These are phyloP conservation scores for Globisporangium ultimum DNA, from an alignment of 352 stramenopile genomes.

Conservation along the genomic window DNA sequence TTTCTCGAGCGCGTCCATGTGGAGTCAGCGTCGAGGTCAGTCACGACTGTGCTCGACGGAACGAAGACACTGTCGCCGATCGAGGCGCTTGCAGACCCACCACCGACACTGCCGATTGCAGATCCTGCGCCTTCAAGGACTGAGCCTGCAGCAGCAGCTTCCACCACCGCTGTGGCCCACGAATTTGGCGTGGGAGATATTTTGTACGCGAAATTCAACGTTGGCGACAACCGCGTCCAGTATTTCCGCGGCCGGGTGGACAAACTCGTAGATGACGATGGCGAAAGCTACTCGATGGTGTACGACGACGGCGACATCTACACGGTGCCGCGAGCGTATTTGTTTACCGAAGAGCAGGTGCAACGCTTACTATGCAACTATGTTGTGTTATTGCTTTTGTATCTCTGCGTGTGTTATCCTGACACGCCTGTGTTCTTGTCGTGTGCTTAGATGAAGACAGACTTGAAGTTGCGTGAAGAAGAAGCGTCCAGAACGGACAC, in stretches of 20 bases:
- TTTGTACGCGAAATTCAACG: constrained; percentile 42
- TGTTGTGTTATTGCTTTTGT: constrained; percentile 4
- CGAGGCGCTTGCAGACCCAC: constrained; percentile 4
- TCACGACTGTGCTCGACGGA: not conserved
- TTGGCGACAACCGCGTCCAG: constrained; percentile 29
- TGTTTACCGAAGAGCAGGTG: constrained; percentile 54
- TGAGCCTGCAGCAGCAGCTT: not conserved
- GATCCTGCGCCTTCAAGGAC: not conserved
- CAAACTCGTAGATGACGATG: constrained; percentile 34
- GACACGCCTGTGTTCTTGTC: not conserved
- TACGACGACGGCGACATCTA: constrained; percentile 65
- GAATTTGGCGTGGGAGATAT: constrained; percentile 33
- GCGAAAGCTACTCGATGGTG: constrained; percentile 40
- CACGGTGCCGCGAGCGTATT: constrained; percentile 28
- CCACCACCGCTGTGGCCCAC: not conserved
- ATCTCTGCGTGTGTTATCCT: constrained; percentile 7
- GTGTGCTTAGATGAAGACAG: constrained; percentile 33
- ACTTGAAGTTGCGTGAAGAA: constrained; percentile 14
- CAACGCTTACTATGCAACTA: constrained; percentile 3
- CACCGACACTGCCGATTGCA: not conserved
- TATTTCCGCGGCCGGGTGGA: constrained; percentile 44
- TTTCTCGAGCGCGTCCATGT: constrained; percentile 6
- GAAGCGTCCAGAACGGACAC: not conserved
- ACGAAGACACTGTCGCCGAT: constrained; percentile 2
- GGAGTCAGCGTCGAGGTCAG: constrained; percentile 2